Base-by-base conservation (phyloP, 2,329 filamentous ascomycete species). In the Mycosphaerelloides madeirae region DNA sequence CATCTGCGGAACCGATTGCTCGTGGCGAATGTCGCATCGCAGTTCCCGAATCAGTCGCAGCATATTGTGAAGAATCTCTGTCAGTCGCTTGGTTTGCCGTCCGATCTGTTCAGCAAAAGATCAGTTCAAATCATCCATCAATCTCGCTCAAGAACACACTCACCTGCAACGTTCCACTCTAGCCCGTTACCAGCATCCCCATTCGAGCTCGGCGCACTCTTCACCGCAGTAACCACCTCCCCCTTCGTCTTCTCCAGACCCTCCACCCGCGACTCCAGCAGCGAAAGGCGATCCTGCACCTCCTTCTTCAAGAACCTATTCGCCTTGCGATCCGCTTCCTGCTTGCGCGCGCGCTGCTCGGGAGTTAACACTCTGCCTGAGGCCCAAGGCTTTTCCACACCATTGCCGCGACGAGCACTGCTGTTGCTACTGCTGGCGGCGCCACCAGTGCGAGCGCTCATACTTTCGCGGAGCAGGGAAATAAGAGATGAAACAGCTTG, bases 241-340 rank as follows among this genome's bases (percentile, higher is more conserved):
- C 22, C 22, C 9, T 25, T 25, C 22, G 9, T 6, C 13, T 35
- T 29, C 38, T 55, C 52, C 31, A 55, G 29, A 31, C 50, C 42
- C 18, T 53, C 29, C 5, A 55, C 50, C 5, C 46, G 44, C 31
- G 50, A 50, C 44, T 55, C 52, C 13, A 55, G 48, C 38, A 49
- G 41, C 13, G 50, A 40, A 13, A 55, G 44, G 14, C 52, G 45
- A 29, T 55, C 52, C 35, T 55, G 52, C 18, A 55, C 52, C 44
- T 55, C 52, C 41, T 55, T 55, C 43, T 55, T 55, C 41, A 55
- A 36, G 31, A 55, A 55, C 6, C 52, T 42, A 38, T 55, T 55
- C n/a, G 52, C 52, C 31, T 51, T 55, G 3, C 52, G 48, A 38
- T 55, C 52, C 20, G 52, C 52, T 34, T 55, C 52, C 41, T 55